Percentiles rank a stretch among this genome's conserved stretches.
These are phyloP conservation scores for Monosporascus sp. DNA, from an alignment of 2,329 filamentous ascomycete species.

Conservation along the genomic window DNA sequence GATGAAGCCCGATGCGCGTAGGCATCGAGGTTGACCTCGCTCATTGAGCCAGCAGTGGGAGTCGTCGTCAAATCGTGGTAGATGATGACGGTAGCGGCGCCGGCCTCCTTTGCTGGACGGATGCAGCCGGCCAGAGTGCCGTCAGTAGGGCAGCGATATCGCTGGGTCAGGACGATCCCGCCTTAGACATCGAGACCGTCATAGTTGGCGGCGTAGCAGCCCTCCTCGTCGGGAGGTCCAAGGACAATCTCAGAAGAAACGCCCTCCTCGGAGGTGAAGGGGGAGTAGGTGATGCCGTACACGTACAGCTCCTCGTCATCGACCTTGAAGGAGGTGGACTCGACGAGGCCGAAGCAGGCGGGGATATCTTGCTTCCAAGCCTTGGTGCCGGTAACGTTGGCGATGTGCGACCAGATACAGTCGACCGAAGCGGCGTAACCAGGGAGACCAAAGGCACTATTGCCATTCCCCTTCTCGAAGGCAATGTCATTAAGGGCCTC, in stretches of 20 bases:
- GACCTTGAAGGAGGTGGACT: conserved; percentile 33
- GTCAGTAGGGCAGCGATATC: conserved; percentile 34
- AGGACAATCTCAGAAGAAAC: conserved; percentile 34
- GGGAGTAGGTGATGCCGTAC: conserved; percentile 39
- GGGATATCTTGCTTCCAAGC: conserved; percentile 44
- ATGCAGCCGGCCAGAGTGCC: conserved; percentile 33
- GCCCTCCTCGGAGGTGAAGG: conserved; percentile 38
- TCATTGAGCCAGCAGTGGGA: conserved; percentile 33
- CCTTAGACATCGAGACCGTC: conserved; percentile 30
- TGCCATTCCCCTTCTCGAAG: conserved; percentile 24
- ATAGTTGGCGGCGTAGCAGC: conserved; percentile 31
- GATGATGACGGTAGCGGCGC: conserved; percentile 34
- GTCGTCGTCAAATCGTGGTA: conserved; percentile 31
- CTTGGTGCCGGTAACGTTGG: conserved; percentile 29
- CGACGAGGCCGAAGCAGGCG: conserved; percentile 35
- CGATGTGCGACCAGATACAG: conserved; percentile 39
- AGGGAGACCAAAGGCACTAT: conserved; percentile 46
- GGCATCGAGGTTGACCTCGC: conserved; percentile 27
- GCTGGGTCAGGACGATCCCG: conserved; percentile 34
- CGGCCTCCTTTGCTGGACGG: conserved; percentile 28
- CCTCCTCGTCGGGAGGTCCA: conserved; percentile 32
- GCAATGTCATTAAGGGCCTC: no score
- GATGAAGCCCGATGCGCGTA: conserved; percentile 34
- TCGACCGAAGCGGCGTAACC: conserved; percentile 44
- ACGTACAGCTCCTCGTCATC: conserved; percentile 30